Evolutionary conservation across 352 stramenopile species (phyloP), one percentile per base, ranked within the genome.

Genomic region (Globisporangium takayamanum): DNA sequence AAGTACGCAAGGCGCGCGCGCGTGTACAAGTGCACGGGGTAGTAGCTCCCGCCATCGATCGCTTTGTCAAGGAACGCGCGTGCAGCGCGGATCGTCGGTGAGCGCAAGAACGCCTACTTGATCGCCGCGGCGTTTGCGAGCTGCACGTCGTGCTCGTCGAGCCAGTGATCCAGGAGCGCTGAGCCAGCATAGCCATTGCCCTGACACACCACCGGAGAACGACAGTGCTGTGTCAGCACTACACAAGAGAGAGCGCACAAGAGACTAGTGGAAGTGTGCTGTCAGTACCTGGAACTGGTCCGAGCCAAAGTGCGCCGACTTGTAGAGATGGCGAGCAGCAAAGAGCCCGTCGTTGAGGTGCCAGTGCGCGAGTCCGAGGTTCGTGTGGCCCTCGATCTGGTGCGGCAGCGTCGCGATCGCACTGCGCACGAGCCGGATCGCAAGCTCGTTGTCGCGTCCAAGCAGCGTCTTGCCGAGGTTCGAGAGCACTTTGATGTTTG

Each of bases 401-500:
- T 68, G 59, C 0, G 77, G 72, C 26, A 83, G 36, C 44, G 87
- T 53, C 16, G 63, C 70, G 0, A 78, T 57, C 2, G 75, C 58
- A 1, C 77, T 50, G 1, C 73, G 69, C 20, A 83, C 44, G 11
- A 83, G 68, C 11, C 66, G 33, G 12, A 87, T 58, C 10, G 80
- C 74, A 11, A 57, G 65, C 3, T 52, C 37, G 1, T 74, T 68
- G 51, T 90, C 65, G 16, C 46, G n/a, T 37, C 73, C 69, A 5
- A 94, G 72, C 5, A 85, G 30, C 15, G 73, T 77, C 61, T 94
- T 91, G 25, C 68, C 79, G 41, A 81, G 58, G 54, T 94, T 92
- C 16, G 70, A 84, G 2, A 92, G 70, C 37, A 87, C 81, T 66
- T 94, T 94, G 60, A 86, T 69, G 50, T 91, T 94, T 5, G 72